A percentile compares a stretch with the other conserved stretches of the same genome.
phyloP scores from a whole-genome alignment of 345 rosid species.

The Arabis alpina region DNA sequence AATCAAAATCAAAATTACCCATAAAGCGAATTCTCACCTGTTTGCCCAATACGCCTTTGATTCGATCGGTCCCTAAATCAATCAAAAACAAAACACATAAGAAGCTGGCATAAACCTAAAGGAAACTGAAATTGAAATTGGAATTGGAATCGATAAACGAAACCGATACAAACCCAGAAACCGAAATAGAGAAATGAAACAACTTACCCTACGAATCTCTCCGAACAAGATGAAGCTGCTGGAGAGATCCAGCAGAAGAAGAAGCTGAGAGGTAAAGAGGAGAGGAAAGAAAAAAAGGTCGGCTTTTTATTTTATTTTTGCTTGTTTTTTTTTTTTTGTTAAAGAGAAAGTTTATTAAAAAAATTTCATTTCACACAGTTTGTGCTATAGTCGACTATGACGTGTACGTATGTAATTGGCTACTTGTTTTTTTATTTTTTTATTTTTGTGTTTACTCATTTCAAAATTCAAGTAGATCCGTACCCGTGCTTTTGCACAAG shows the following conservation, averaged over 20 bases:
- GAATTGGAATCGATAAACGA: not conserved
- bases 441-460: slow-evolving; percentile 11
- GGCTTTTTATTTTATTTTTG: slow-evolving; percentile 30
- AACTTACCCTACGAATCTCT: slow-evolving; percentile 39
- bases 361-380: slow-evolving; percentile 37
- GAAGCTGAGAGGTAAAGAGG: slow-evolving; percentile 35
- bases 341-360: slow-evolving; percentile 3
- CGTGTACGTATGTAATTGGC: slow-evolving; percentile 39
- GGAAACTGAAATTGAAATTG: not conserved
- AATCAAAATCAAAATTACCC: not conserved
- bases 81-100: slow-evolving; percentile 17
- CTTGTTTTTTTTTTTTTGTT: not conserved
- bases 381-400: slow-evolving; percentile 38
- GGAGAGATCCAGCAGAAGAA: slow-evolving; percentile 50
- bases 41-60: slow-evolving; percentile 36
- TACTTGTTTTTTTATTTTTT: not conserved
- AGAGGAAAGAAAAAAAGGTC: slow-evolving; percentile 28
- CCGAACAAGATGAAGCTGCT: slow-evolving; percentile 39
- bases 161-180: not conserved
- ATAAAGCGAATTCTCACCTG: slow-evolving; percentile 29
- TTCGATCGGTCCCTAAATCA: slow-evolving; percentile 33
- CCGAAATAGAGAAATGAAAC: slow-evolving; percentile 4
- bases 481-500: no score
- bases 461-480: slow-evolving; percentile 7
- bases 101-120: no score